These are phyloP conservation scores for Cyclotella baltica DNA, from an alignment of 108 stramenopile species.

Conservation along the genomic window DNA sequence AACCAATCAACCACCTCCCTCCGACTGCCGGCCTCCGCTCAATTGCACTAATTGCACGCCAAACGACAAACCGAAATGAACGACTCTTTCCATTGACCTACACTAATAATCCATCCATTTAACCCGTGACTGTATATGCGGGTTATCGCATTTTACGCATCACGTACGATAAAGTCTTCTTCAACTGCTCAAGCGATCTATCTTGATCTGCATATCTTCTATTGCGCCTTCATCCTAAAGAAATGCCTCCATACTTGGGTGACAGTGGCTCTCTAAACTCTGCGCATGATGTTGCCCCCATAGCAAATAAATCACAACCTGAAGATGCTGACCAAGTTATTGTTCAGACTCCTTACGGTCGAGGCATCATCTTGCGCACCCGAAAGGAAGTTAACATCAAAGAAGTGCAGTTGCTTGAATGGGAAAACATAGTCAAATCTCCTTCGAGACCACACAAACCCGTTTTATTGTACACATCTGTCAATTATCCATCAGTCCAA, in stretches of 20 bases:
- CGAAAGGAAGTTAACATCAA: slow-evolving; percentile 39
- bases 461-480: slow-evolving; percentile 62
- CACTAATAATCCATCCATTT: no score
- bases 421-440: slow-evolving; percentile 28
- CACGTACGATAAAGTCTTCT: no score
- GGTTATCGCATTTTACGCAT: no score
- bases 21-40: no score
- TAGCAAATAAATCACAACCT: slow-evolving; percentile 23
- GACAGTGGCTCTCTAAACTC: neutral
- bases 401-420: slow-evolving; percentile 72
- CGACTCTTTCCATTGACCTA: no score
- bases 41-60: no score
- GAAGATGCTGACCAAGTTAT: slow-evolving; percentile 70
- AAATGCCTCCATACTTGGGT: neutral
- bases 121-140: no score
- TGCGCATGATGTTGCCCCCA: neutral
- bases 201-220: no score
- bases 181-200: no score
- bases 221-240: no score
- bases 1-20: no score
- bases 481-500: slow-evolving; percentile 62
- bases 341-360: slow-evolving; percentile 80
- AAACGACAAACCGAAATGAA: no score
- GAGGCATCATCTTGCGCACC: slow-evolving; percentile 70
- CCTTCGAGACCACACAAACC: slow-evolving; percentile 1